These are phyloP conservation scores for Odontarrhena argentea DNA, from an alignment of 345 rosid genomes.

Conservation along the genomic window DNA sequence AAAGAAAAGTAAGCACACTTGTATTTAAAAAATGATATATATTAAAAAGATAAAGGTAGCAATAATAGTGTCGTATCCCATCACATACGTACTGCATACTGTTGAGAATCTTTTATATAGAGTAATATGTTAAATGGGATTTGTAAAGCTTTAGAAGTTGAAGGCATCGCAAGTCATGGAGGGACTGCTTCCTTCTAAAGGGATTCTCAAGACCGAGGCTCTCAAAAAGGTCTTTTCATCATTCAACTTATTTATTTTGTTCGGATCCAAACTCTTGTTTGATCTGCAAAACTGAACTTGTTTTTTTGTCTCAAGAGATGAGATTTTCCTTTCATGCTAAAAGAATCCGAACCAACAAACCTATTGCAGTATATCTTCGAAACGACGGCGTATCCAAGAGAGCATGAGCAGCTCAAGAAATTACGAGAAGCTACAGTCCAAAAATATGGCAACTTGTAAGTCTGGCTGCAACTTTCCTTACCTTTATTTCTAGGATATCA, in stretches of 20 bases:
- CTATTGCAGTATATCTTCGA: conserved; percentile 29
- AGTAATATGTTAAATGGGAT: too few relatives aligned
- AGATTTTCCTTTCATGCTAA: too few relatives aligned
- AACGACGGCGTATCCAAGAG: conserved; percentile 51
- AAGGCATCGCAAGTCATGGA: too few relatives aligned
- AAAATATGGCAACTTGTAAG: conserved; percentile 40
- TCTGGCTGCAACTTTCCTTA: not conserved
- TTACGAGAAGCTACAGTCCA: conserved; percentile 45
- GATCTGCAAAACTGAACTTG: conserved; percentile 2
- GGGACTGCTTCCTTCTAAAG: conserved; percentile 31
- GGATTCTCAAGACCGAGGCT: conserved; percentile 39
- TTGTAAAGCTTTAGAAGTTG: too few relatives aligned
- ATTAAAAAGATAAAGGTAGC: too few relatives aligned
- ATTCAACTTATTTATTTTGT: too few relatives aligned
- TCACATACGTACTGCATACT: too few relatives aligned
- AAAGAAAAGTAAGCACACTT: too few relatives aligned
- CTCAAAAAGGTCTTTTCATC: conserved; percentile 23
- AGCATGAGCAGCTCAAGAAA: conserved; percentile 45
- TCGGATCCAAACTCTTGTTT: not conserved
- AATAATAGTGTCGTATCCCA: too few relatives aligned
- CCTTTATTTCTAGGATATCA: conserved; percentile 6
- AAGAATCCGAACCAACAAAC: too few relatives aligned
- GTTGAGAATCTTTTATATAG: too few relatives aligned
- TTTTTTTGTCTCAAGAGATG: not conserved
- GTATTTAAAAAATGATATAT: too few relatives aligned